Evolutionary conservation across 202 grass and related monocot genomes (phyloP), one percentile per base, ranked within the genome.

Genomic region (Schoenoplectus tabernaemontani): DNA sequence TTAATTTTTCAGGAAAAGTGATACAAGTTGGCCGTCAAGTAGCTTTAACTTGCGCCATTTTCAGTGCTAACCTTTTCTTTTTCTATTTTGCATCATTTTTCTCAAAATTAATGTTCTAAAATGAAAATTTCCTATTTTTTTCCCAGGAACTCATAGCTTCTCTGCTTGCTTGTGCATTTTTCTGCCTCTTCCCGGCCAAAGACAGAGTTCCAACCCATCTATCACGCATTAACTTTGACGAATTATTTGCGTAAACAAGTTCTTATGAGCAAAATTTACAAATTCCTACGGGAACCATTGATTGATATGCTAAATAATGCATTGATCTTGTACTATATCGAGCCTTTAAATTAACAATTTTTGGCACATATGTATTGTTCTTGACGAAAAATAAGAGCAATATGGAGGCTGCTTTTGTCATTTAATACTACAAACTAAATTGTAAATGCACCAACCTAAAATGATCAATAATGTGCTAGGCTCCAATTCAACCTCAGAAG

Each of bases 141-240:
- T 78, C 63, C 38, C 60, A 87, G 86, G 86, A 87, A 84, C 63
- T 87, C 20, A 77, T 84, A 81, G 86, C 82, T 50, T 53, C 86
- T 87, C 76, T 87, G 43, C 86, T 87, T 39, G 67, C 76, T n/a
- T 87, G 82, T 59, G 75, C 86, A 84, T 63, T 87, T 51, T 84
- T 87, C 73, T 87, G 86, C 39, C 44, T 87, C 64, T 87, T 87
- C 61, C 76, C 81, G 33, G 77, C 82, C 57, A 75, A 54, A 16
- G 62, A 81, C 65, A 87, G 86, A 79, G 58, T 16, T 22, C 2
- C 22, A 5, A 81, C 77, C 60, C 5, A 65, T 77, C 82, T 84
- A 65, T 64, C 81, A 50, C 23, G 39, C 32, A 81, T 87, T 48
- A 87, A 87, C 67, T 87, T 87, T 20, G 76, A 81, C 13, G 3